A percentile compares a stretch with the other conserved stretches of the same genome.
Conservation (phyloP, 2,329 filamentous ascomycete species). For the Daldinia sp. region DNA sequence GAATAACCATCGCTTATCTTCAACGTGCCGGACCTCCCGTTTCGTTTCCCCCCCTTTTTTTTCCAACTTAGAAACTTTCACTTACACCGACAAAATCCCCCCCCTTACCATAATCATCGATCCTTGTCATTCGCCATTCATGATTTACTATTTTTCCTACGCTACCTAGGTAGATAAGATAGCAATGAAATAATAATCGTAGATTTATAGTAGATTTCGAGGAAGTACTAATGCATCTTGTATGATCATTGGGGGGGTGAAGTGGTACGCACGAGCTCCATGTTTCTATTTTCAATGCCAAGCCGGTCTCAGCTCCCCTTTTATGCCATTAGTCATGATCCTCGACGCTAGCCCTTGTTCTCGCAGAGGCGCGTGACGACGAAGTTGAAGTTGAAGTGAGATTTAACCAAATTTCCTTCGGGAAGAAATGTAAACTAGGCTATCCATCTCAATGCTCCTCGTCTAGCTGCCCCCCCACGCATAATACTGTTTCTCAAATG, state of each 20-base stretch:
- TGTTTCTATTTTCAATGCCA: conserved; percentile 6
- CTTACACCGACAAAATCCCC: neutral
- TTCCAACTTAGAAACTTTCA: neutral
- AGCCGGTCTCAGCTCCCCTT: neutral
- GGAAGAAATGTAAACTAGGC: neutral
- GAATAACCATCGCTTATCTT: conserved; percentile 11
- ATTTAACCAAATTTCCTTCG: neutral
- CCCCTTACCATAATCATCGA: neutral
- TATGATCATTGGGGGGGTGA: neutral
- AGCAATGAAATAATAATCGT: too few relatives aligned
- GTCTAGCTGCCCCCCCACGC: neutral
- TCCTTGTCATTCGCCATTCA: neutral
- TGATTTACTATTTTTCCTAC: neutral
- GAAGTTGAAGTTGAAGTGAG: neutral
- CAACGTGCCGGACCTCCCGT: conserved; percentile 16
- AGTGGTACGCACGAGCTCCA: neutral
- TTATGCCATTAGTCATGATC: conserved; percentile 12
- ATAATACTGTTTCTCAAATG: neutral
- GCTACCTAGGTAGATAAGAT: too few relatives aligned
- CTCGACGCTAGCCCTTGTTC: neutral
- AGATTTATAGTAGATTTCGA: too few relatives aligned
- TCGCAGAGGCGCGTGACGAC: neutral
- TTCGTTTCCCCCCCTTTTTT: neutral
- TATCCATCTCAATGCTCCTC: neutral
- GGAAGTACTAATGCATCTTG: neutral